Evolutionary conservation across 2,329 filamentous ascomycete species (phyloP), one percentile per base, ranked within the genome.

Genomic region (Aspergillus calidoustus): DNA sequence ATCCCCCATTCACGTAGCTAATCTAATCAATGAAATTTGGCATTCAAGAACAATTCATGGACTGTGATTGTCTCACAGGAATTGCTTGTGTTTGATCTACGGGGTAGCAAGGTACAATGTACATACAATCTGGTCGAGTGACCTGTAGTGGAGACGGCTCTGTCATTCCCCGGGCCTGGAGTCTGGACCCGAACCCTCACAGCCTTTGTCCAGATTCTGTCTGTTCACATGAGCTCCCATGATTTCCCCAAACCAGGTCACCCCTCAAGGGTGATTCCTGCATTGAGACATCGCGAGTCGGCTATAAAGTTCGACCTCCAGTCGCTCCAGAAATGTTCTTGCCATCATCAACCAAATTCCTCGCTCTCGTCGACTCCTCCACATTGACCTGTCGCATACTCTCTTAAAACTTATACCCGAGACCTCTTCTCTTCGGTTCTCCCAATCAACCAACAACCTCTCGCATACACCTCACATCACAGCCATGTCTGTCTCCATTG

Each of bases 401-500:
- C 22, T 6, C 31, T 19, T 49, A 19, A 46, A 23, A 22, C 19
- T 28, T 38, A n/a, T 57, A 49, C 54, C 34, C 9, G 34, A 15
- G 34, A 19, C 38, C 43, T 47, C 41, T 19, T 8, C 28, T 34
- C 17, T 9, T 19, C 7, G 17, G 19, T 17, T 19, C n/a, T 50
- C 47, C 30, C 15, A 8, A 19, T 22, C 13, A 44, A 15, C 38
- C 28, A 19, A 43, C 34, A 8, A 13, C 7, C 56, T 19, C 22
- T 48, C 34, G 8, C 22, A 28, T 48, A 25, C 30, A n/a, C 22
- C 25, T 46, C 53, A 44, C 19, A 48, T 25, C 9, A 49, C 31
- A 54, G 67, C 28, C 61, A 76, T 76, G 74, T 75, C 74, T 58
- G 72, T 75, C 66, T 70, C 72, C 55, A 74, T 75, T 47, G 71